Conservation (phyloP, 441 rosid species). For the Manihot esculenta region DNA sequence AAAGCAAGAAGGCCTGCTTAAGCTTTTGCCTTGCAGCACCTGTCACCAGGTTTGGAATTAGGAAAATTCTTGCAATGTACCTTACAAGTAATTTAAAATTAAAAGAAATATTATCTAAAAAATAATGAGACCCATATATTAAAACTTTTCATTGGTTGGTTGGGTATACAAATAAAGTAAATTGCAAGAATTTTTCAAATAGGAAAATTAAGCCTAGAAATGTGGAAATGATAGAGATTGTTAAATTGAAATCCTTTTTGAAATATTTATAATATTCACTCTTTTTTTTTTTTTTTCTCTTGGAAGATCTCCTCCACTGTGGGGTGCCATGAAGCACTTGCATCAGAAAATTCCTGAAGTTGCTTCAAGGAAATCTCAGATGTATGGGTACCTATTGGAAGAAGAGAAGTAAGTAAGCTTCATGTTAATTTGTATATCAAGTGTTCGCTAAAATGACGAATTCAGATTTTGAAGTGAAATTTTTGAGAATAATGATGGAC, state of each 20-base stretch:
- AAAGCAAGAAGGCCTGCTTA: slow-evolving; percentile 84
- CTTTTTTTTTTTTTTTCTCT: not conserved
- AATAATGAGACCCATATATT: too few relatives aligned
- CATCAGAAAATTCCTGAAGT: slow-evolving; percentile 87
- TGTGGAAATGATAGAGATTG: not conserved
- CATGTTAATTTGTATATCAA: not conserved
- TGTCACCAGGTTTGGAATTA: slow-evolving; percentile 57
- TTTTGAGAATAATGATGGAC: not conserved
- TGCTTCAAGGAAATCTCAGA: slow-evolving; percentile 74
- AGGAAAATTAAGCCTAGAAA: too few relatives aligned
- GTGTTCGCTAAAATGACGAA: not conserved
- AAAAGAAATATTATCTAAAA: too few relatives aligned
- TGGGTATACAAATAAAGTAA: too few relatives aligned
- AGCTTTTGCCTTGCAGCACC: slow-evolving; percentile 76
- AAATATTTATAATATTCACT: not conserved
- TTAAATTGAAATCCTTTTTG: too few relatives aligned
- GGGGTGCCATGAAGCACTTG: slow-evolving; percentile 87
- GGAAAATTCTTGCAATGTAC: not conserved
- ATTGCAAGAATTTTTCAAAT: too few relatives aligned
- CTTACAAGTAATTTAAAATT: too few relatives aligned
- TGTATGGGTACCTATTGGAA: slow-evolving; percentile 78
- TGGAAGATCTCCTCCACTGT: slow-evolving; percentile 68
- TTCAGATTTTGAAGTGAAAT: not conserved
- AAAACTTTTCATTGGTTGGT: too few relatives aligned
- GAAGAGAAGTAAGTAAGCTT: slow-evolving; percentile 69